Evolutionary conservation across 2,329 filamentous ascomycete genomes (phyloP).

Genomic region (Blastomyces silverae): DNA sequence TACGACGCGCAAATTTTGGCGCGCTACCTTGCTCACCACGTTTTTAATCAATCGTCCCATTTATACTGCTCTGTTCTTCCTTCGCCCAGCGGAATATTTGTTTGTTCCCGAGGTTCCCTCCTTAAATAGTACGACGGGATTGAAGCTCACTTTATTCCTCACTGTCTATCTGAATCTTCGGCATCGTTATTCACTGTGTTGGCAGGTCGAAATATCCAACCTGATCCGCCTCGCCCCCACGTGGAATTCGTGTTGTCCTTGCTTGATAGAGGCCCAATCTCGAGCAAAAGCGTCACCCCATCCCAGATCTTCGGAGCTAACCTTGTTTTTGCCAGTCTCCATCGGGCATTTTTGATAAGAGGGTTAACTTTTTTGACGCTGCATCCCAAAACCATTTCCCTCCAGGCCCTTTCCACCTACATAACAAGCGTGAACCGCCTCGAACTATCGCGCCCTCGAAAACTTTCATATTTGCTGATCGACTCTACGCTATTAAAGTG

Average conservation of each 20-base stretch:
- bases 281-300: conserved; percentile 4
- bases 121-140: background rate
- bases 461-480: conserved; percentile 1
- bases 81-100: background rate
- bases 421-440: conserved; percentile 3
- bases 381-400: background rate
- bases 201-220: background rate
- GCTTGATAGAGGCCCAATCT: background rate
- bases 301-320: background rate
- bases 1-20: background rate
- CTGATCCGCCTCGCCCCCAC: background rate
- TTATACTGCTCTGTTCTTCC: background rate
- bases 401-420: background rate
- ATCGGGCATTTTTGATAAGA: background rate
- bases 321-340: conserved; percentile 7
- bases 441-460: background rate
- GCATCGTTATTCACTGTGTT: background rate
- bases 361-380: background rate
- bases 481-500: background rate
- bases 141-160: background rate
- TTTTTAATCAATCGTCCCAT: background rate
- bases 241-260: conserved; percentile 1
- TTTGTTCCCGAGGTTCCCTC: background rate
- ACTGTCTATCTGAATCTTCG: background rate
- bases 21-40: background rate